Evolutionary conservation across 495 filamentous ascomycete genomes (phyloP), one percentile per base, ranked within the genome.

Genomic region (Coniosporium apollinis): DNA sequence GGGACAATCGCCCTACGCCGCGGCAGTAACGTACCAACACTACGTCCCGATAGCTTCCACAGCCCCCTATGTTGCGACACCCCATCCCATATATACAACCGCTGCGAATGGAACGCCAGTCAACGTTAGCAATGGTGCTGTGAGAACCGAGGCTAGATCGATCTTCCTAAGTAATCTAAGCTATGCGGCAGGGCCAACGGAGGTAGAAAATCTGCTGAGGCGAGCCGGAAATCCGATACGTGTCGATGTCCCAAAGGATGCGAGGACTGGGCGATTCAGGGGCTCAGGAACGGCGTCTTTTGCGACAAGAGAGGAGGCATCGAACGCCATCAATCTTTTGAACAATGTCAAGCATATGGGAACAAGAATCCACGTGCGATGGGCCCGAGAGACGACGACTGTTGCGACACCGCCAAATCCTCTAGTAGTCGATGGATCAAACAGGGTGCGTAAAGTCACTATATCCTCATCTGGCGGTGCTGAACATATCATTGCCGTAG

Each of bases 141-240:
- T 43, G 5, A 25, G 38, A 3, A 54, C 48, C 4, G 52, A 58
- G 33, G 34, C 41, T 22, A 50, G 52, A 9, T 47, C 48, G 6
- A 44, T 58, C 13, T 56, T 56, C 42, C 50, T 58, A 33, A 41
- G 36, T 14, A 34, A 40, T 10, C 41, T 58, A 8, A 46, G 33
- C 37, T 52, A 46, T 30, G 36, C 25, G 8, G 40, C 35, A 4
- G 21, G 28, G 3, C 19, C 26, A 9, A 40, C 18, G n/a, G 51
- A 57, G 7, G 37, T 57, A 20, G 11, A 41, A 17, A 22, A 17
- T 3, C 31, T 52, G 10, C 40, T 57, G 22, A 42, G 39, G 25
- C 34, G 13, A 4, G 38, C 34, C 3, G 51, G 49, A 13, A 31
- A 28, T 0, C 33, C 47, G 6, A 30, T 28, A 13, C 28, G 44